Base-by-base conservation (phyloP, 352 stramenopile genomes). In the Plasmopara muralis region DNA sequence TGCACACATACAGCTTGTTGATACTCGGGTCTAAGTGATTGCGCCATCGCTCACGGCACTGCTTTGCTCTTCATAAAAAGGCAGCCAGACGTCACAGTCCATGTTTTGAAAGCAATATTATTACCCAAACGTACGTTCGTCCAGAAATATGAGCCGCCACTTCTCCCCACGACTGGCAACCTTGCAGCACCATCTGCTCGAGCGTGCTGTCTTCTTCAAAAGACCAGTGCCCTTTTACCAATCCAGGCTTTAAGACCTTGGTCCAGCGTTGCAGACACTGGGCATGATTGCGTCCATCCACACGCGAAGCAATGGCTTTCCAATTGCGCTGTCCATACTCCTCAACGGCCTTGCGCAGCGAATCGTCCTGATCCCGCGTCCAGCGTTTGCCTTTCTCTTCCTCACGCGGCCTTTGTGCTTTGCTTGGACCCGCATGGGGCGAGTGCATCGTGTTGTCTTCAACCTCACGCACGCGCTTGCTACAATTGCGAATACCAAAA, bases 1-100 rank as follows among this genome's bases (percentile, higher is more conserved):
- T 34, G 37, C 6, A 41, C 37, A 20, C 73, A 43, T 71, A 90
- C 79, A 64, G 68, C 73, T 88, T 87, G 64, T 87, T 90, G 55
- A 97, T 86, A 47, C 85, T 92, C 34, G 95, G 95, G 71, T 98
- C 91, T 50, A 98, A 77, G 66, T 98, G 93, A 69, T 98, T 98
- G 31, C 96, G 78, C 86, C 93, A 98, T 14, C 95, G 87, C 56
- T 98, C 93, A 8, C 95, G 85, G 57, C 95, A 98, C 64, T 98
- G 95, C 66, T 98, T 98, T 2, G 84, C 76, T 38, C 82, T 93
- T 60, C 13, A 51, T 48, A 14, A 62, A 71, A 15, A 54, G 31
- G 31, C 6, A 35, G 31, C 31, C 31, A 35, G 10, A 12, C 31
- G 10, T 35, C 31, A 35, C 10, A 35, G 10, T 35, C 31, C 2